A percentile compares a stretch with the other conserved stretches of the same genome.
These are phyloP conservation scores for Cinnamomum chago DNA, from an alignment of 164 flowering plant species.

Conservation along the genomic window DNA sequence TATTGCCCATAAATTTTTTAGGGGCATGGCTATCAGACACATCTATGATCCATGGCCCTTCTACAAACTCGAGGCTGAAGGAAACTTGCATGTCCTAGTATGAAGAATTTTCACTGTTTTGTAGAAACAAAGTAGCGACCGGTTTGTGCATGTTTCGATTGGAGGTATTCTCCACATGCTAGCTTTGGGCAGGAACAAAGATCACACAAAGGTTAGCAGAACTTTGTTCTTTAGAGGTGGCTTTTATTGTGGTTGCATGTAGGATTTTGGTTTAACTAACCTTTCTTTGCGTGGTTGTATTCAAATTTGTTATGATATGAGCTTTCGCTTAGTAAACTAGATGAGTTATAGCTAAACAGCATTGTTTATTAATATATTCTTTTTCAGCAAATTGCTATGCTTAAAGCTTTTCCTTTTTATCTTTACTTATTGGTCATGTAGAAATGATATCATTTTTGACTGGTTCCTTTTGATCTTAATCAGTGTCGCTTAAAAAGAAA, in stretches of 20 bases:
- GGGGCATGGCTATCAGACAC: too few species aligned
- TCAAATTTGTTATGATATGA: too few species aligned
- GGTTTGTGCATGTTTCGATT: background rate
- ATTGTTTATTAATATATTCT: background rate
- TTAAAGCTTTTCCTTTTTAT: background rate
- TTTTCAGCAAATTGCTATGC: background rate
- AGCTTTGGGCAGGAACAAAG: slow-evolving; percentile 19
- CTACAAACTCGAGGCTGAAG: too few species aligned
- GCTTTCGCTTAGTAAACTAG: too few species aligned
- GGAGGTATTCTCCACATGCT: slow-evolving; percentile 19
- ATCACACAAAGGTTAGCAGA: slow-evolving; percentile 25
- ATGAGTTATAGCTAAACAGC: background rate
- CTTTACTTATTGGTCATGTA: background rate
- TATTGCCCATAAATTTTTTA: too few species aligned
- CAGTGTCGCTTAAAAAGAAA: background rate
- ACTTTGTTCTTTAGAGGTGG: slow-evolving; percentile 24
- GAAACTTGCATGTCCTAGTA: too few species aligned
- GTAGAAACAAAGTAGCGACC: background rate
- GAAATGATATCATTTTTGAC: background rate
- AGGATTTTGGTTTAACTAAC: background rate
- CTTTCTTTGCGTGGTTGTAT: too few species aligned
- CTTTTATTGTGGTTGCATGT: background rate
- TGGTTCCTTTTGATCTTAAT: background rate
- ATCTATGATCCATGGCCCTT: too few species aligned
- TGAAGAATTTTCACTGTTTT: background rate